These are phyloP conservation scores for Fusarium dimerum DNA, from an alignment of 2,329 filamentous ascomycete species.

Conservation along the genomic window DNA sequence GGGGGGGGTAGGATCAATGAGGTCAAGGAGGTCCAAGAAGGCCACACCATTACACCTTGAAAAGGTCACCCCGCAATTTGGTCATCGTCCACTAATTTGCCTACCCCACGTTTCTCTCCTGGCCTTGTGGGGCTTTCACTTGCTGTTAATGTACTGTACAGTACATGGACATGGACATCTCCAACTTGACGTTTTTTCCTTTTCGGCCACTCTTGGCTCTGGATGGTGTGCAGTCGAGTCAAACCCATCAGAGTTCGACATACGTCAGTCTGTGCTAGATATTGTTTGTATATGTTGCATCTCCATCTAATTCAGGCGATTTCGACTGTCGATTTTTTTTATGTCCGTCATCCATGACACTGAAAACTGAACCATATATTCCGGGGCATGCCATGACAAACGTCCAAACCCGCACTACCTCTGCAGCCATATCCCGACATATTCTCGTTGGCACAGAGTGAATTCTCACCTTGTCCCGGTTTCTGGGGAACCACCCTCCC, in stretches of 20 bases:
- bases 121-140: not conserved
- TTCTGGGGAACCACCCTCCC: not conserved
- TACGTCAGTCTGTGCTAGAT: not conserved
- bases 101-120: slow-evolving; percentile 1
- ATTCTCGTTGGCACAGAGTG: slow-evolving; percentile 17
- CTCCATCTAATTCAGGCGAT: not conserved
- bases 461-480: slow-evolving; percentile 4
- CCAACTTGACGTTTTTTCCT: not conserved
- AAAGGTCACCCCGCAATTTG: slow-evolving; percentile 7
- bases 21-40: not conserved
- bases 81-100: not conserved
- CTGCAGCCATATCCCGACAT: slow-evolving; percentile 15
- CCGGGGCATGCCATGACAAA: not conserved
- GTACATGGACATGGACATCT: slow-evolving; percentile 1
- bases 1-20: no score
- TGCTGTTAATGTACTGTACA: no score
- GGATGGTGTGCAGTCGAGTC: not conserved
- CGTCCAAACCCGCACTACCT: slow-evolving; percentile 9
- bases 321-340: no score
- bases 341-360: no score
- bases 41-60: slow-evolving; percentile 22
- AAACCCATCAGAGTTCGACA: no score
- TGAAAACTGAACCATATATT: not conserved
- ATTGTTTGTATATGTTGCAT: not conserved
- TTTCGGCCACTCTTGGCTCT: not conserved